Percentiles rank a stretch among this genome's conserved stretches.
Conservation (phyloP, 1,139 yeast species). For the Tardiomyces depauwii region DNA sequence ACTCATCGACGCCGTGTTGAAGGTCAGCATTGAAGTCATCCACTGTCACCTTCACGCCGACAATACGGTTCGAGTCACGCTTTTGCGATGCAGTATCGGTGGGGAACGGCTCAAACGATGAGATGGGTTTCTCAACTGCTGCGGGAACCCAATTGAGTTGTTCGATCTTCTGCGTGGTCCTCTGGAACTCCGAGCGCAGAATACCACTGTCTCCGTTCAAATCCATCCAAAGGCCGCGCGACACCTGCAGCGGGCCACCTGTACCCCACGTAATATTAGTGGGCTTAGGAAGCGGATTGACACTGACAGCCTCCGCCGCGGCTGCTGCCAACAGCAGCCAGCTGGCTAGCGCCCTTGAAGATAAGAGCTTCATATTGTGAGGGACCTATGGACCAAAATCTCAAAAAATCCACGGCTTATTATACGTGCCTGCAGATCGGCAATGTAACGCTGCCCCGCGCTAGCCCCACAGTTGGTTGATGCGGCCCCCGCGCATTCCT, state of each 20-base stretch:
- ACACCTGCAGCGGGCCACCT: conserved; percentile 11
- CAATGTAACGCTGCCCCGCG: background rate
- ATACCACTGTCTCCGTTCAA: conserved; percentile 7
- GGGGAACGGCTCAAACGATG: conserved; percentile 16
- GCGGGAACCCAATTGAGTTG: conserved; percentile 15
- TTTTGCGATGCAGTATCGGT: conserved; percentile 4
- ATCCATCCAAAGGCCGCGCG: conserved; percentile 7
- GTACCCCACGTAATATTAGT: conserved; percentile 15
- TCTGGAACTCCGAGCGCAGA: conserved; percentile 11
- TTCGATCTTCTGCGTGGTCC: conserved; percentile 10
- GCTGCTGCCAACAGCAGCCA: background rate
- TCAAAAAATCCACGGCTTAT: background rate
- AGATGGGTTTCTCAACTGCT: conserved; percentile 12
- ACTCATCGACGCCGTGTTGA: conserved; percentile 35
- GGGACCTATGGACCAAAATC: background rate
- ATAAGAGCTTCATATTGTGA: background rate
- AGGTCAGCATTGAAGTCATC: conserved; percentile 25
- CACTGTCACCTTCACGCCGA: conserved; percentile 12
- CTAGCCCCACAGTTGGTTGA: no score
- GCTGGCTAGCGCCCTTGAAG: background rate
- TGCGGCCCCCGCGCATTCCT: no score
- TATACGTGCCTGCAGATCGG: background rate
- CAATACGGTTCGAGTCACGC: background rate
- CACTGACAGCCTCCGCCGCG: background rate
- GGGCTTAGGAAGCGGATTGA: conserved; percentile 18